A percentile compares a stretch with the other conserved stretches of the same genome.
Conservation (phyloP, 345 rosid species). For the Acer campestre region DNA sequence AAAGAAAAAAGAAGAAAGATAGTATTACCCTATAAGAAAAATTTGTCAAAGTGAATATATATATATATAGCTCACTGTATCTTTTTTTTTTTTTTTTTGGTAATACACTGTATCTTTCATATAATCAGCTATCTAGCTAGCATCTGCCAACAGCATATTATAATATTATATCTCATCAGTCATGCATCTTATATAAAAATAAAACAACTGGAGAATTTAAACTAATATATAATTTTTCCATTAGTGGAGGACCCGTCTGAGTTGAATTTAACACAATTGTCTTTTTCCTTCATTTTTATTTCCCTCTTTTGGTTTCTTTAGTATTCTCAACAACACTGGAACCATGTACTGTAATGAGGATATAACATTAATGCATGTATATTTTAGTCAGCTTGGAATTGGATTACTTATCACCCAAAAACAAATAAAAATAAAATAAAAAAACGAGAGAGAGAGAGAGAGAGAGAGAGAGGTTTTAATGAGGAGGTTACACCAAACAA, state of each 20-base stretch:
- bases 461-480: background rate
- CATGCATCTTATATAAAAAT: too few species aligned
- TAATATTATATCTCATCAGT: background rate
- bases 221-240: background rate
- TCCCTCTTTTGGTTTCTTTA: background rate
- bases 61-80: background rate
- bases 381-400: background rate
- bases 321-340: background rate
- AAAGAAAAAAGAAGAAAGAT: background rate
- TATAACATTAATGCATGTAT: background rate
- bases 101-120: too few species aligned
- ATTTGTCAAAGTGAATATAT: background rate
- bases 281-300: background rate
- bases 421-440: background rate
- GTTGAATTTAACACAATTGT: background rate
- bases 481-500: conserved; percentile 19
- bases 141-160: background rate
- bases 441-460: background rate
- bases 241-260: conserved; percentile 2
- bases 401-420: background rate
- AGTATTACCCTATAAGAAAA: conserved; percentile 3
- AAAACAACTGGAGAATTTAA: background rate
- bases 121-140: background rate
- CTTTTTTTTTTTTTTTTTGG: too few species aligned
- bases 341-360: background rate